Evolutionary conservation across 78 protist species (phyloP).

Genomic region (Monosiga brevicollis): DNA sequence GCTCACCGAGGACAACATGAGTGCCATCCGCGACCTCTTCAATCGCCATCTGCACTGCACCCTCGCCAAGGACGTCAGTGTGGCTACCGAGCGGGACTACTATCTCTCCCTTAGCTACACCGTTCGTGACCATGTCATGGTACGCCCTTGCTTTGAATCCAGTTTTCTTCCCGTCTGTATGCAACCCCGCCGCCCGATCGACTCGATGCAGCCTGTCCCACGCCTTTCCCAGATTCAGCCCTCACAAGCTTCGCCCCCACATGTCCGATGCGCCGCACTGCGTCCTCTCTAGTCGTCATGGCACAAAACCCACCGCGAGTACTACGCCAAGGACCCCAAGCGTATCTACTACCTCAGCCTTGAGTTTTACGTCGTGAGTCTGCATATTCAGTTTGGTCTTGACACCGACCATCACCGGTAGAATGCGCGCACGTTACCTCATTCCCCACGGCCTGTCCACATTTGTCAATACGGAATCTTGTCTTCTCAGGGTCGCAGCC

Average conservation of each 20-base stretch:
- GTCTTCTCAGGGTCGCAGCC: slow-evolving; percentile 80
- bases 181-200: no score
- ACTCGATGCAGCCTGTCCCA: no score
- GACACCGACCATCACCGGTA: no score
- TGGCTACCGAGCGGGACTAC: slow-evolving; percentile 23
- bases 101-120: slow-evolving; percentile 15
- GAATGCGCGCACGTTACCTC: no score
- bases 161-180: no score
- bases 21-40: background rate
- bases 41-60: slow-evolving; percentile 34
- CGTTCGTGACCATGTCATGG: slow-evolving; percentile 32
- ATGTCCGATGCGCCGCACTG: no score
- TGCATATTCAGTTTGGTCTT: no score
- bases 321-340: slow-evolving; percentile 33
- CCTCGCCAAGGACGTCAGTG: slow-evolving; percentile 38
- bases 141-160: background rate
- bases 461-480: no score
- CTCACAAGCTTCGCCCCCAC: no score
- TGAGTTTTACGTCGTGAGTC: slow-evolving; percentile 85
- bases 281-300: no score
- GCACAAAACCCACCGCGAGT: slow-evolving; percentile 33
- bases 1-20: background rate
- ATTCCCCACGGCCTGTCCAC: no score
- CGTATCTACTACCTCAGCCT: slow-evolving; percentile 82
- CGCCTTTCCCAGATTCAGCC: no score